phyloP scores from a whole-genome alignment of 768 basidiomycete species.

The Suillus clintonianus region DNA sequence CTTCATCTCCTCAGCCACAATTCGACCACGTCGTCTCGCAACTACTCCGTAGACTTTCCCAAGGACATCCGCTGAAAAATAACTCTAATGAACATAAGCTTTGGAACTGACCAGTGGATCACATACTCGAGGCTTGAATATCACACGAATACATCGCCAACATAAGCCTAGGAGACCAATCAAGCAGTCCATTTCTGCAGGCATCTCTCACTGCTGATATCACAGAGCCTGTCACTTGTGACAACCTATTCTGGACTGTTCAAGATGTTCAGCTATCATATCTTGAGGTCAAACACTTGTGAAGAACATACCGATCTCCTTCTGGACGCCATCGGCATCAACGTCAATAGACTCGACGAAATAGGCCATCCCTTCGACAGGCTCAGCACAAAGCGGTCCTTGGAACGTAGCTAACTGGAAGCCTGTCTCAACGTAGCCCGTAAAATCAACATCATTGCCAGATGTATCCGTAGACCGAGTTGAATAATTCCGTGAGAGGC shows the following conservation, averaged over 20 bases:
- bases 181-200: slow-evolving; percentile 85
- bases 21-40: slow-evolving; percentile 85
- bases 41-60: slow-evolving; percentile 98
- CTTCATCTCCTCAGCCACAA: slow-evolving; percentile 98
- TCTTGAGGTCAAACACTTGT: slow-evolving; percentile 4
- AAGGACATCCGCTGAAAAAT: slow-evolving; percentile 80
- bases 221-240: slow-evolving; percentile 87
- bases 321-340: slow-evolving; percentile 57
- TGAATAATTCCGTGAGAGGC: slow-evolving; percentile 41
- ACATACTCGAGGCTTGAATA: slow-evolving; percentile 94
- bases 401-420: slow-evolving; percentile 95
- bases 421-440: slow-evolving; percentile 84
- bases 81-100: slow-evolving; percentile 12
- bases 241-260: slow-evolving; percentile 74
- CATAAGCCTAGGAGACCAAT: slow-evolving; percentile 97
- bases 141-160: slow-evolving; percentile 99
- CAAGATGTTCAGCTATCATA: slow-evolving; percentile 14
- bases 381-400: slow-evolving; percentile 94
- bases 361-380: slow-evolving; percentile 90
- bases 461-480: slow-evolving; percentile 35
- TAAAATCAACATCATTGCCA: slow-evolving; percentile 57
- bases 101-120: neutral
- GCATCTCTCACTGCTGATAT: slow-evolving; percentile 89
- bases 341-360: slow-evolving; percentile 79
- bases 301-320: slow-evolving; percentile 61